Evolutionary conservation across 306 rosid species (phyloP), one percentile per base, ranked within the genome.

Genomic region (Quillaja saponaria): DNA sequence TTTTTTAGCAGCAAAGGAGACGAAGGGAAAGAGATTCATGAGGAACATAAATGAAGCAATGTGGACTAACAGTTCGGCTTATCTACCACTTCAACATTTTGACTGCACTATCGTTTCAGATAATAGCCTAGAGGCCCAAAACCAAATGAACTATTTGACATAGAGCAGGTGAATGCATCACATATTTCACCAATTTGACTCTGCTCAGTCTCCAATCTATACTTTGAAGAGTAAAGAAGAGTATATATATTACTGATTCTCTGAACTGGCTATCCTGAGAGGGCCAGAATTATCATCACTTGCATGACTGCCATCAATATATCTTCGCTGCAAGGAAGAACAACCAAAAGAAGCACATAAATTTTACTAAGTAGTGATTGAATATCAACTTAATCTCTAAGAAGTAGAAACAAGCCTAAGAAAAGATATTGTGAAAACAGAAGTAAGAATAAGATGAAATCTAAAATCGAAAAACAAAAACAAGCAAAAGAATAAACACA

Each of bases 261-360:
- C 35, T 13, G 6, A 13, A 21, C 73, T 52, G 46, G 14, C 66
- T 49, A 46, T 44, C 51, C 62, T n/a, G n/a, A n/a, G n/a, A n/a
- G n/a, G n/a, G n/a, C 66, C 58, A 21, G 60, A 53, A 52, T 65
- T 40, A 56, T 74, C 61, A 61, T 38, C 56, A 44, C 57, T 67
- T 45, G 68, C 68, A 25, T 37, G 3, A 50, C 66, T 51, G 10
- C 54, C 64, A 45, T 18, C 45, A 55, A 12, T 14, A 51, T 76
- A 82, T 73, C 82, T 85, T 60, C 70, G 82, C 96, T 83, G 87
- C 74, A 76, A 76, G 49, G 53, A 31, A 31, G 41, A 63, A 18
- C 37, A 58, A 66, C 41, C 63, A 63, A 45, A 61, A 37, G 10
- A 74, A 37, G 17, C 10, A 41, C 18, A 53, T 34, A 63, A 70